Percentiles rank a stretch among this genome's conserved stretches.
Evolutionary conservation across 352 stramenopile genomes (phyloP).

Genomic region (Peronosclerospora sorghi): DNA sequence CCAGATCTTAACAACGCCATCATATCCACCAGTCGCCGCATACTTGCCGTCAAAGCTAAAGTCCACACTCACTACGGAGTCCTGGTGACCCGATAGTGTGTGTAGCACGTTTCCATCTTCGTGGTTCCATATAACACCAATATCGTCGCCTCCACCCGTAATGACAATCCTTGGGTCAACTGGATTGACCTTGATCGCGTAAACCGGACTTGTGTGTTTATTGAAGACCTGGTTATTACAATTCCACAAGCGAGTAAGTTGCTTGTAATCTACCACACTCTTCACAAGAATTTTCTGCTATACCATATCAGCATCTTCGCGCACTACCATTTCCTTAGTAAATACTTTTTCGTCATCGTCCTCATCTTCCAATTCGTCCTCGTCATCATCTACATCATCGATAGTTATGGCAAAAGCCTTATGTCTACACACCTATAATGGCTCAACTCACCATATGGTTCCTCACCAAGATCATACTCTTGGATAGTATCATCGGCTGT

Average conservation of each 20-base stretch:
- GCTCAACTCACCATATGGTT: conserved; percentile 36
- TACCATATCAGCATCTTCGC: conserved; percentile 67
- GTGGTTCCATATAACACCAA: conserved; percentile 80
- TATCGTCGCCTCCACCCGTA: conserved; percentile 75
- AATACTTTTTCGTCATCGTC: conserved; percentile 54
- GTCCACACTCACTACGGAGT: conserved; percentile 74
- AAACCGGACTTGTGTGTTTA: conserved; percentile 68
- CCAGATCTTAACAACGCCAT: conserved; percentile 85
- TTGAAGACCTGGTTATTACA: conserved; percentile 59
- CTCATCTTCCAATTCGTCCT: conserved; percentile 53
- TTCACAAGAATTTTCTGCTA: not conserved
- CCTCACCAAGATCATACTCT: conserved; percentile 79
- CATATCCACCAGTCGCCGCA: conserved; percentile 76
- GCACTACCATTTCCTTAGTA: conserved; percentile 53
- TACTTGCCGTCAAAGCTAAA: conserved; percentile 86
- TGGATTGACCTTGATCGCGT: conserved; percentile 74
- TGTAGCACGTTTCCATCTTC: conserved; percentile 72
- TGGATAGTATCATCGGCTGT: conserved; percentile 63
- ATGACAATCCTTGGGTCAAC: conserved; percentile 72
- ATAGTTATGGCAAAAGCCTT: not conserved
- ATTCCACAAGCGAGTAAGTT: conserved; percentile 1
- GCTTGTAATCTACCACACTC: not conserved
- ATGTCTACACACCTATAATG: not conserved
- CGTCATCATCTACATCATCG: conserved; percentile 36
- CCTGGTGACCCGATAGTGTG: conserved; percentile 63